Evolutionary conservation across 306 rosid species (phyloP), one percentile per base, ranked within the genome.

Genomic region (Dicorynia guianensis): DNA sequence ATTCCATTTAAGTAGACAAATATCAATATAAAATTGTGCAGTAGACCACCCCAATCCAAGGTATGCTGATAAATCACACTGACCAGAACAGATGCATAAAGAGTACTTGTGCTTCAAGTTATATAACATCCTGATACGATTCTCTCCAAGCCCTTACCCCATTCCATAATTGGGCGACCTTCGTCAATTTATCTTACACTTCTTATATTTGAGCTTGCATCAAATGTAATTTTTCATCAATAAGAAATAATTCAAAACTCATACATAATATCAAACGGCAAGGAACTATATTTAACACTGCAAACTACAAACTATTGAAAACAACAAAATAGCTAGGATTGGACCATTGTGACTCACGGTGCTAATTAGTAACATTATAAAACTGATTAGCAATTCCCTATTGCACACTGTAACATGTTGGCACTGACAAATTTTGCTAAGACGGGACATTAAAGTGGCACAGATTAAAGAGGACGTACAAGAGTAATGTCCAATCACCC

Each of bases 351-450:
- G 65, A 48, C 53, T 17, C 0, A 15, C 4, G 30, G 65, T 55
- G 40, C 44, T 4, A 19, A 71, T 9, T 20, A 20, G 40, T 14
- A 67, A 38, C 42, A 77, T 44, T 38, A 25, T 25, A 44, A 20
- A 77, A 53, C 63, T 4, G 50, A 35, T 14, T 11, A 52, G 8
- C 44, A 58, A 64, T 18, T 57, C 38, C 8, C 20, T 56, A 42
- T 49, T 33, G 11, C 34, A 50, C 48, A 81, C 14, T 30, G 40
- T 17, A 72, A 65, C 35, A 71, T 10, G 40, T 71, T 54, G n/a
- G 47, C 53, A 43, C 5, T 4, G 63, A 53, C 39, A 76, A 38
- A 36, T 35, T 36, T 35, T 35, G 19, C 66, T 15, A 6, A 7
- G 30, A 25, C 2, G 1, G 30, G 30, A 67, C 67, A 69, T 46